Evolutionary conservation across 768 basidiomycete genomes (phyloP), one percentile per base, ranked within the genome.

Genomic region (Panaeolus cyanescens): DNA sequence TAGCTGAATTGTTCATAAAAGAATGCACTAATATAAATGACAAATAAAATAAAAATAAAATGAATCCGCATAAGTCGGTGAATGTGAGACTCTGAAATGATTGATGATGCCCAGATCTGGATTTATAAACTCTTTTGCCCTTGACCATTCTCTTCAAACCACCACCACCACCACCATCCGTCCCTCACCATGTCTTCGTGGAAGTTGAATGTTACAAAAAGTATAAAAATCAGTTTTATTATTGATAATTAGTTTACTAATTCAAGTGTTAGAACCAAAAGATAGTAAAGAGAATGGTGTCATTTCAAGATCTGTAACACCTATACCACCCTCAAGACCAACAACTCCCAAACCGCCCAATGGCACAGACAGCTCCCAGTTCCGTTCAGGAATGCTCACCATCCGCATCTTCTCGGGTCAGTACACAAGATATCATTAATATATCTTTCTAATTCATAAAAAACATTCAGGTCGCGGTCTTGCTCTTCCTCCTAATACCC

Each of bases 361-460:
- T 71, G 79, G 79, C 32, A 65, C 79, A 56, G 85, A 87, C 2
- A 25, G 25, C 25, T 50, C 45, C 67, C 86, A 90, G 72, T 90
- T 92, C 67, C 85, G 93, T 74, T 90, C 86, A 45, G 96, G 96
- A 55, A 89, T 96, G 84, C 88, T 99, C 68, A 96, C 93, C 64
- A 95, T 99, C 74, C 88, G 94, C 62, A 95, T 99, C 72, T 96
- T 96, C 79, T 95, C 91, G 68, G 92, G 92, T 92, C 64, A 64
- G 85, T 69, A 68, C 56, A 72, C 32, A 53, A 56, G 54, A 73
- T 36, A 28, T 7, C 39, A 56, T 37, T 53, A 32, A n/a, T 32
- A 36, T 50, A 30, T 58, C 56, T n/a, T 33, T 33, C 31, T 50
- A 5, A 20, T 28, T 28, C n/a, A 33, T n/a, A 64, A 59, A 45